phyloP scores from a whole-genome alignment of 495 filamentous ascomycete species.

The Neurospora cerealis region DNA sequence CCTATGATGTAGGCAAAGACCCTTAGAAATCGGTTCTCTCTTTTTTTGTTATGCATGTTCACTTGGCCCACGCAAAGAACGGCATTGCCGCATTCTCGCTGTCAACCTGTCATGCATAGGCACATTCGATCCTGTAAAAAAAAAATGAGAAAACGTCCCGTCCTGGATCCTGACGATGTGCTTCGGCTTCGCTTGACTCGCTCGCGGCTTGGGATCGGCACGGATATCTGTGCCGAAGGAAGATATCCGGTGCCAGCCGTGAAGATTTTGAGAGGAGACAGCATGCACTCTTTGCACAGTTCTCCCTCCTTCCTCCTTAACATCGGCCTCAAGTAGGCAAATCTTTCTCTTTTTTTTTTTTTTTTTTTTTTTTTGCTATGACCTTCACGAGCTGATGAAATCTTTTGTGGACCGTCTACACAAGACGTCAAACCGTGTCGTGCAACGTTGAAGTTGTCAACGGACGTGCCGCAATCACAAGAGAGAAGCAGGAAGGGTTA shows the following conservation, averaged over 20 bases:
- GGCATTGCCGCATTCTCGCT: not conserved
- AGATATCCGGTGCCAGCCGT: not conserved
- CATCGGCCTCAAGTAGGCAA: not conserved
- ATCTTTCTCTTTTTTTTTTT: not conserved
- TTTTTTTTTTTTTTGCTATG: not conserved
- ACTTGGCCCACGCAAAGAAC: not conserved
- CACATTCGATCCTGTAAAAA: not conserved
- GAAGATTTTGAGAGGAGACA: not conserved
- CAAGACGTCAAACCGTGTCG: not conserved
- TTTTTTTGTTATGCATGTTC: not conserved
- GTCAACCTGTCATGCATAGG: not conserved
- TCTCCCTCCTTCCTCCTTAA: not conserved
- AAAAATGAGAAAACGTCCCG: not conserved
- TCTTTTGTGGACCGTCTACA: not conserved
- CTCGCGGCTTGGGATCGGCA: not conserved
- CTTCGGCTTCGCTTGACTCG: not conserved
- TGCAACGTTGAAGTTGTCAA: not conserved
- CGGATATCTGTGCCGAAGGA: not conserved
- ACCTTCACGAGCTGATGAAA: not conserved
- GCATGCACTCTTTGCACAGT: not conserved
- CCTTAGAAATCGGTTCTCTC: not conserved
- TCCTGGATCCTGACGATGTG: not conserved
- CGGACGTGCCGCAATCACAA: not conserved
- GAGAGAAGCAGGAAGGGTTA: not conserved
- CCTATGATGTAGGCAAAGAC: not conserved